Base-by-base conservation (phyloP, 2,329 filamentous ascomycete species). In the Rutstroemia sp. region DNA sequence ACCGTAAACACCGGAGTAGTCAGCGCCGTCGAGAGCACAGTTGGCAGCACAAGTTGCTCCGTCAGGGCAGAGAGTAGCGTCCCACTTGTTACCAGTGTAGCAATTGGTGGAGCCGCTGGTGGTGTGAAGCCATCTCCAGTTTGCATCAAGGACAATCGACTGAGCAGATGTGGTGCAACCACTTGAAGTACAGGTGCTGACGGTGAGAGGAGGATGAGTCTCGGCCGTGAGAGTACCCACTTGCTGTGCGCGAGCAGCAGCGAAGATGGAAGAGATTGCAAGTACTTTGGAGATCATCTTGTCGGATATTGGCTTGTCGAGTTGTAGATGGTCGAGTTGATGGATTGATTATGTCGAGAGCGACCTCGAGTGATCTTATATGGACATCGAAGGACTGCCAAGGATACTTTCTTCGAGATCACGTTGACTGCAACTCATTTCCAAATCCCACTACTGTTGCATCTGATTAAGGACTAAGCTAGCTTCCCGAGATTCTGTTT, bases 101-200 rank as follows among this genome's bases (percentile, higher is more conserved):
- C 72, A 73, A 60, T 70, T 70, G 57, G 64, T 68, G 27, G 73
- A 76, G 45, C 74, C 73, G 17, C 61, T 63, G 42, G 70, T 73
- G 37, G 70, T 69, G 68, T 82, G 78, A 54, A 81, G 70, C 80
- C 80, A 83, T 62, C 79, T 76, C 79, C 79, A 83, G 72, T 82
- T 82, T 61, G 78, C 64, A 61, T 83, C 79, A 62, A 82, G 68
- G 41, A 77, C 75, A 57, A 83, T 73, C 41, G 76, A 75, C 38
- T 75, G 76, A 54, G 70, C 69, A 57, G 76, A 72, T 34, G 71
- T 73, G 2, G 73, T 74, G 68, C 80, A 82, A 54, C 76, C 75
- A 45, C 68, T 70, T 19, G 68, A 65, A 38, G 76, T 74, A 67
- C 79, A 83, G 61, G 73, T 71, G 64, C 77, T 72, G 72, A 77